phyloP scores from a whole-genome alignment of 176 grass and related monocot species.

The Bromus sterilis region DNA sequence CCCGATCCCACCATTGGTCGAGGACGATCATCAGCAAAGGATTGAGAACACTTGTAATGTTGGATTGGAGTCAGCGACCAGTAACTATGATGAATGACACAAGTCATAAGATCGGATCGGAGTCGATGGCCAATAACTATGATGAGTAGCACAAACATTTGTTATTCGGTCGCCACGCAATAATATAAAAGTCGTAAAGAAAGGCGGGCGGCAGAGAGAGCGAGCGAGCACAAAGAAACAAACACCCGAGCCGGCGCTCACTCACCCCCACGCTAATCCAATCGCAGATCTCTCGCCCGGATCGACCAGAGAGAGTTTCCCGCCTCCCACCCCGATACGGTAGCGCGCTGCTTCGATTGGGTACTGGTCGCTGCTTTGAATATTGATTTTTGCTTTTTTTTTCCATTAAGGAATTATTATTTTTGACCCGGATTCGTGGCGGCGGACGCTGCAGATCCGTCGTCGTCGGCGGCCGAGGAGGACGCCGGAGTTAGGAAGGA shows the following conservation, averaged over 20 bases:
- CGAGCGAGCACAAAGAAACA: neutral
- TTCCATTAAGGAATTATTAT: neutral
- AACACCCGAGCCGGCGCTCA: neutral
- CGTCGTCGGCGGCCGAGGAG: neutral
- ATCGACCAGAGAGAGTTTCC: neutral
- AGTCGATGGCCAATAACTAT: no score
- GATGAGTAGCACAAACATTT: no score
- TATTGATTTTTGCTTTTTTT: neutral
- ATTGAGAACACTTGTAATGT: no score
- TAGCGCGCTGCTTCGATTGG: neutral
- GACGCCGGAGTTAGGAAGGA: neutral
- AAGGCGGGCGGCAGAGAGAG: neutral
- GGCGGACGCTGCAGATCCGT: slow-evolving; percentile 27
- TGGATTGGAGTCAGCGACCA: no score
- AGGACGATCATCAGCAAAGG: no score
- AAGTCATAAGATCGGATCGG: no score
- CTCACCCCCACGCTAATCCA: neutral
- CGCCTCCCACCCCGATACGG: neutral
- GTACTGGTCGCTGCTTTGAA: neutral
- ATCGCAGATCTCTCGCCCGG: slow-evolving; percentile 7
- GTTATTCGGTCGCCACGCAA: no score
- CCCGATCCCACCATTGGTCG: no score
- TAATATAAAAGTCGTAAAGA: slow-evolving; percentile 9
- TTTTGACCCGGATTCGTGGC: slow-evolving; percentile 8
- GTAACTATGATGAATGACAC: no score